Percentiles rank a stretch among this genome's conserved stretches.
Conservation (phyloP, 495 filamentous ascomycete species). For the Aspergillus cavernicola region DNA sequence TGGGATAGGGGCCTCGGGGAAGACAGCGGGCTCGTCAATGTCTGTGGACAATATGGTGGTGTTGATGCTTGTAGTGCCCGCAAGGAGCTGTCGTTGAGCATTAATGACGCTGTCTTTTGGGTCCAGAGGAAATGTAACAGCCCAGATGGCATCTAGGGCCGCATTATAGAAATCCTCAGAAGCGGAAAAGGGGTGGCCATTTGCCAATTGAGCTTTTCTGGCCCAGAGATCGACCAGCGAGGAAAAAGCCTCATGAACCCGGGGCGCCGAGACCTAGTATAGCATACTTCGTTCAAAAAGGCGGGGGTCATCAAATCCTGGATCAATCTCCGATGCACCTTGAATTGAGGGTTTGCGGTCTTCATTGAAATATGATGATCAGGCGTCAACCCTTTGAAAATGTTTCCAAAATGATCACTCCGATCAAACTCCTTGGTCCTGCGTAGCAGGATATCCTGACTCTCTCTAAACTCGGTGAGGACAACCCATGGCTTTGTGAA, state of each 20-base stretch:
- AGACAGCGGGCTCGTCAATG: neutral
- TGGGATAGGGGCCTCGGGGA: neutral
- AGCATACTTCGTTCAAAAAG: neutral
- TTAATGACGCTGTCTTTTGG: no score
- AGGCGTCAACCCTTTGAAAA: neutral
- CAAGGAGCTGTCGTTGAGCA: no score
- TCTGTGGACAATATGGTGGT: no score
- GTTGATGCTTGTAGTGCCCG: no score
- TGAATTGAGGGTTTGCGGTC: neutral
- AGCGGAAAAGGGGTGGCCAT: no score
- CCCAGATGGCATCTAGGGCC: no score
- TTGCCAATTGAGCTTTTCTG: no score
- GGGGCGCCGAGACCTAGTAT: no score
- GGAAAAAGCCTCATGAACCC: neutral
- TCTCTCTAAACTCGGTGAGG: neutral
- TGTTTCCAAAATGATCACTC: neutral
- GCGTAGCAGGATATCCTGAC: neutral
- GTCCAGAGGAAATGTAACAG: no score
- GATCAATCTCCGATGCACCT: neutral
- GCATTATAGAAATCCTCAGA: no score
- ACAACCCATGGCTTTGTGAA: neutral
- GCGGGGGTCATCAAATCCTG: neutral
- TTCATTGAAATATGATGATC: neutral
- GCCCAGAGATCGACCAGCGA: no score
- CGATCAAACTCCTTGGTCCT: neutral